Percentiles rank a stretch among this genome's conserved stretches.
These are phyloP conservation scores for Geranium incanum DNA, from an alignment of 441 rosid species.

Conservation along the genomic window DNA sequence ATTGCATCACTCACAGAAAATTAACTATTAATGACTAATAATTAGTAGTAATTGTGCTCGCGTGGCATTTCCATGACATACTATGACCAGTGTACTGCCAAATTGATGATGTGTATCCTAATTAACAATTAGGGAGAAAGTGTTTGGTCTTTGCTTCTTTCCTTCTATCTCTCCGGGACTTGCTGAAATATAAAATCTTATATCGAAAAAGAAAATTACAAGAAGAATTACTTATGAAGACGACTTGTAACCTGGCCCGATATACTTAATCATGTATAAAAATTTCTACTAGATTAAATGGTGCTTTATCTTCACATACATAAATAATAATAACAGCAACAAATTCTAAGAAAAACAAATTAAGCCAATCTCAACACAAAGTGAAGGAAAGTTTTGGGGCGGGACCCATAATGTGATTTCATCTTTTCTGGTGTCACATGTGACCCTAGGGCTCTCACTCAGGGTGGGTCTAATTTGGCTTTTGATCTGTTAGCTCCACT, in stretches of 20 bases:
- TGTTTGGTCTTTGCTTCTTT: conserved; percentile 6
- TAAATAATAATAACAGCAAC: too few species aligned
- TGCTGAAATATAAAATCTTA: too few species aligned
- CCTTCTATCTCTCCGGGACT: background rate
- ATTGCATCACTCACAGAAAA: conserved; percentile 3
- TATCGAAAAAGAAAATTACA: too few species aligned
- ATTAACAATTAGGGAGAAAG: background rate
- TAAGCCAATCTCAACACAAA: conserved; percentile 4
- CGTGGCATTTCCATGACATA: conserved; percentile 1
- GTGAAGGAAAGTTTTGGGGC: background rate
- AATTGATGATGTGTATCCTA: conserved; percentile 4
- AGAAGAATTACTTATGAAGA: too few species aligned
- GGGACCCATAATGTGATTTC: conserved; percentile 12
- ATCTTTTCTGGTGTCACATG: conserved; percentile 10
- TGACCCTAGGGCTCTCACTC: background rate
- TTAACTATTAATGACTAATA: background rate
- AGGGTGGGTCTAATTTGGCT: conserved; percentile 10
- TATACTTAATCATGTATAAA: too few species aligned
- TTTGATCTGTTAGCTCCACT: conserved; percentile 10
- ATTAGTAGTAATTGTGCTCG: background rate
- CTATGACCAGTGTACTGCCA: conserved; percentile 9
- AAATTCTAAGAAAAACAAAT: background rate
- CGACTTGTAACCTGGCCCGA: too few species aligned
- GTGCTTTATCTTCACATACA: background rate
- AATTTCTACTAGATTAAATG: background rate